phyloP scores from a whole-genome alignment of 768 basidiomycete species.

The Agaricus subrufescens region DNA sequence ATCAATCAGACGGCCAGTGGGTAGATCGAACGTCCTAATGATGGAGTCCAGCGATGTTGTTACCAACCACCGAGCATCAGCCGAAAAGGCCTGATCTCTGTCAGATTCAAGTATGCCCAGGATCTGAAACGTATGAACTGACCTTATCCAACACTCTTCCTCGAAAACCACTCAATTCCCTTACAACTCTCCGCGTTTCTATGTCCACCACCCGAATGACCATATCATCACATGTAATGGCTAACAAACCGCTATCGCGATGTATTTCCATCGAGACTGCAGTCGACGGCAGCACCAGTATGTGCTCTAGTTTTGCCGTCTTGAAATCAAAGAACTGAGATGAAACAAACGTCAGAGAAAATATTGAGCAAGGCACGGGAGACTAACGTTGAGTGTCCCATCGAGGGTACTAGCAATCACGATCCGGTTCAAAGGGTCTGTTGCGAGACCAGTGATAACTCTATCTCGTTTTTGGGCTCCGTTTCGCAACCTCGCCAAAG shows the following conservation, averaged over 20 bases:
- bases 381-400: constrained; percentile 81
- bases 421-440: constrained; percentile 77
- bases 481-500: constrained; percentile 36
- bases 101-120: constrained; percentile 4
- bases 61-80: constrained; percentile 93
- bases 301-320: constrained; percentile 67
- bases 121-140: constrained; percentile 19
- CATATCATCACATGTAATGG: constrained; percentile 82
- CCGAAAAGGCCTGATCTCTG: constrained; percentile 74
- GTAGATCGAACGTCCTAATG: constrained; percentile 94
- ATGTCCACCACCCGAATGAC: constrained; percentile 84
- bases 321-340: constrained; percentile 95
- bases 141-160: constrained; percentile 89
- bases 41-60: constrained; percentile 84
- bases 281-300: constrained; percentile 61
- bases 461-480: constrained; percentile 39
- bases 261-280: constrained; percentile 73
- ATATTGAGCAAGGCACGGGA: not conserved
- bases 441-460: constrained; percentile 76
- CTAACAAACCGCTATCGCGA: constrained; percentile 80
- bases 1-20: constrained; percentile 88
- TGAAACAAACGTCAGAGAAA: not conserved
- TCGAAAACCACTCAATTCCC: constrained; percentile 82
- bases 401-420: constrained; percentile 85
- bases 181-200: constrained; percentile 82